These are phyloP conservation scores for Heracleum sosnowskyi DNA, from an alignment of 129 eudicot genomes.

Conservation along the genomic window DNA sequence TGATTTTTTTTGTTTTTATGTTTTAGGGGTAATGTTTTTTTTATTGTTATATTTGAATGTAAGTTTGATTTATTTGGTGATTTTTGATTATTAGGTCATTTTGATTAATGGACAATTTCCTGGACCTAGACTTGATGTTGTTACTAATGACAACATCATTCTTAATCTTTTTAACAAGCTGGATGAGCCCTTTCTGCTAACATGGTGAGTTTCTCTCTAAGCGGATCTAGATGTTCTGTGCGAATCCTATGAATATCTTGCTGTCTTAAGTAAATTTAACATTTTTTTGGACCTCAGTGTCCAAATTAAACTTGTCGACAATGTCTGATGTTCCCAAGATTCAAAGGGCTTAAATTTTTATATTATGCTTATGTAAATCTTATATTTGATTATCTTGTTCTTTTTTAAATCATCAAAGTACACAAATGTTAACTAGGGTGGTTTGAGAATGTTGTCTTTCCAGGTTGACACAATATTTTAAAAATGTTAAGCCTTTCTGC, in stretches of 20 bases:
- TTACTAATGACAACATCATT: constrained; percentile 75
- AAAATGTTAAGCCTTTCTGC: neutral
- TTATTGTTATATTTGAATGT: neutral
- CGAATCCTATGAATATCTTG: neutral
- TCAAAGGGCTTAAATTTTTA: neutral
- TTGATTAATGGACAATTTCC: constrained; percentile 95
- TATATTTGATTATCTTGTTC: neutral
- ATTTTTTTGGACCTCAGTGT: neutral
- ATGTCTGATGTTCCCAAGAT: neutral
- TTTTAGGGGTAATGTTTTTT: neutral
- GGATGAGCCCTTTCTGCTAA: constrained; percentile 79
- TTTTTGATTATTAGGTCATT: constrained; percentile 44
- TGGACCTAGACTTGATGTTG: constrained; percentile 79
- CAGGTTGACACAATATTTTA: neutral
- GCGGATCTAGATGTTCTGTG: neutral
- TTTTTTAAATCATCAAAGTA: neutral
- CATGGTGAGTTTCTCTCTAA: constrained; percentile 56
- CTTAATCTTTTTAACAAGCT: constrained; percentile 68
- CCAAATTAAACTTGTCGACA: neutral
- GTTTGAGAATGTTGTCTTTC: neutral
- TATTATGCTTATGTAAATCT: neutral
- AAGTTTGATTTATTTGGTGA: constrained; percentile 3
- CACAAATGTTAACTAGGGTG: neutral
- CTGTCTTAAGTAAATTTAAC: neutral
- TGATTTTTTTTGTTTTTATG: neutral